These are phyloP conservation scores for Ophiostoma sp. DNA, from an alignment of 2,329 filamentous ascomycete genomes.

Conservation along the genomic window DNA sequence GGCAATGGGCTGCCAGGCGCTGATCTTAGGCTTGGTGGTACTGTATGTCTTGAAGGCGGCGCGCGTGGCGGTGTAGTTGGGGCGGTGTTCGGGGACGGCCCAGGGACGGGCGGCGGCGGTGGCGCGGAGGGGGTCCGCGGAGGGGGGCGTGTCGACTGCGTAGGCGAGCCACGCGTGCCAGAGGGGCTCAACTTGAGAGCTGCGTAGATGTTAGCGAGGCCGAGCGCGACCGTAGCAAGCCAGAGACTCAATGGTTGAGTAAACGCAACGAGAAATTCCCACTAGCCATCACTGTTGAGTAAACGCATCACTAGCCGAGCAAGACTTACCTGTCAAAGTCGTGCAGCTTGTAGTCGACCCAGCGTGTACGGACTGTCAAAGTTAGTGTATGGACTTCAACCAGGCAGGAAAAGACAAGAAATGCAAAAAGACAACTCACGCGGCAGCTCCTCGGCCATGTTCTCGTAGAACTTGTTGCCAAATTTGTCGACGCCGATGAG, in stretches of 20 bases:
- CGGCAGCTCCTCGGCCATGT: slow-evolving; percentile 87
- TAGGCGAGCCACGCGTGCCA: slow-evolving; percentile 99
- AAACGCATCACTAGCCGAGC: neutral
- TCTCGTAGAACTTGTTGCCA: slow-evolving; percentile 98
- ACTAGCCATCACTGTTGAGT: too few species aligned
- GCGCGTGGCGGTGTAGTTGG: slow-evolving; percentile 69
- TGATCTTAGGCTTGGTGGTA: slow-evolving; percentile 54
- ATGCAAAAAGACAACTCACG: slow-evolving; percentile 47
- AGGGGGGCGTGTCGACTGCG: slow-evolving; percentile 79
- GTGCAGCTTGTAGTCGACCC: slow-evolving; percentile 92
- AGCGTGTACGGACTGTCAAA: slow-evolving; percentile 78
- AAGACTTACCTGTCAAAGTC: slow-evolving; percentile 68
- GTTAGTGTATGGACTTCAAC: slow-evolving; percentile 3
- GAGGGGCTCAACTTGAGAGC: slow-evolving; percentile 82
- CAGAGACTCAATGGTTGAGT: neutral
- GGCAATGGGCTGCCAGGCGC: slow-evolving; percentile 35
- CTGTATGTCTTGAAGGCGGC: slow-evolving; percentile 89
- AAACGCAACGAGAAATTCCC: too few species aligned
- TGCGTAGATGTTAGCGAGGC: slow-evolving; percentile 32
- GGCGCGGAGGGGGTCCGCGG: slow-evolving; percentile 64
- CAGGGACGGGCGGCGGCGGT: slow-evolving; percentile 54
- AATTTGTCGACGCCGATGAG: slow-evolving; percentile 80
- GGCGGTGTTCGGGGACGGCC: slow-evolving; percentile 66
- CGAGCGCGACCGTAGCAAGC: neutral
- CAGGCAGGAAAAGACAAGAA: neutral